phyloP scores from a whole-genome alignment of 2,329 filamentous ascomycete genomes.

The Fusarium longipes region DNA sequence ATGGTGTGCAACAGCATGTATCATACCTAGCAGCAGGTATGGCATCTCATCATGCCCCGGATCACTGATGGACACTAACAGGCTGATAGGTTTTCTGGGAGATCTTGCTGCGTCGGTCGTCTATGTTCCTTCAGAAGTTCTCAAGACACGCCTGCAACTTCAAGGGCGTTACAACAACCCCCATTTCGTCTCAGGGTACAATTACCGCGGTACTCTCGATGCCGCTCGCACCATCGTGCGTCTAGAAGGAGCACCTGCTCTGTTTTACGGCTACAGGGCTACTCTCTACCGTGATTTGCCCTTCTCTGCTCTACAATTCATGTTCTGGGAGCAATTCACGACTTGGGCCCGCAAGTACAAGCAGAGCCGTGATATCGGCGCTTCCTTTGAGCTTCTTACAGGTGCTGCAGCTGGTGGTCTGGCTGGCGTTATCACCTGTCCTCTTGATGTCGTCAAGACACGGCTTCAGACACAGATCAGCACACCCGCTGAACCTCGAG shows the following conservation, averaged over 20 bases:
- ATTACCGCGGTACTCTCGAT: slow-evolving; percentile 87
- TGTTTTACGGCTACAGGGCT: slow-evolving; percentile 97
- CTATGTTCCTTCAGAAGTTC: slow-evolving; percentile 96
- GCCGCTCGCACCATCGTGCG: slow-evolving; percentile 87
- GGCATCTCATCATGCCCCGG: slow-evolving; percentile 18
- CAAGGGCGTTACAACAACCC: slow-evolving; percentile 97
- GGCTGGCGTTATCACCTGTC: slow-evolving; percentile 93
- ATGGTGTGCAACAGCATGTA: slow-evolving; percentile 81
- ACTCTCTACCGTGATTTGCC: slow-evolving; percentile 94
- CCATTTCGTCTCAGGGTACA: slow-evolving; percentile 93
- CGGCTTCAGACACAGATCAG: slow-evolving; percentile 91
- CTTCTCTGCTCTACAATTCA: slow-evolving; percentile 96
- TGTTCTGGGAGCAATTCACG: slow-evolving; percentile 97
- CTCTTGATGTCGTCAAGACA: slow-evolving; percentile 97
- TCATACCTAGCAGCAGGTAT: slow-evolving; percentile 87
- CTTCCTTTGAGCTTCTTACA: slow-evolving; percentile 86
- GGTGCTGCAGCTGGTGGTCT: slow-evolving; percentile 91
- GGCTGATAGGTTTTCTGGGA: slow-evolving; percentile 79
- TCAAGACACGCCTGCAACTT: slow-evolving; percentile 96
- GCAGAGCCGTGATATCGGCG: slow-evolving; percentile 83
- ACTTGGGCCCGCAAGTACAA: slow-evolving; percentile 82
- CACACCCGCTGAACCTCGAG: slow-evolving; percentile 48
- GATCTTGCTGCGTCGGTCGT: slow-evolving; percentile 92
- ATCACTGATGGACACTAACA: slow-evolving; percentile 4
- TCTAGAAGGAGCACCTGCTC: slow-evolving; percentile 82